These are phyloP conservation scores for Cairneyella variabilis DNA, from an alignment of 495 filamentous ascomycete genomes.

Conservation along the genomic window DNA sequence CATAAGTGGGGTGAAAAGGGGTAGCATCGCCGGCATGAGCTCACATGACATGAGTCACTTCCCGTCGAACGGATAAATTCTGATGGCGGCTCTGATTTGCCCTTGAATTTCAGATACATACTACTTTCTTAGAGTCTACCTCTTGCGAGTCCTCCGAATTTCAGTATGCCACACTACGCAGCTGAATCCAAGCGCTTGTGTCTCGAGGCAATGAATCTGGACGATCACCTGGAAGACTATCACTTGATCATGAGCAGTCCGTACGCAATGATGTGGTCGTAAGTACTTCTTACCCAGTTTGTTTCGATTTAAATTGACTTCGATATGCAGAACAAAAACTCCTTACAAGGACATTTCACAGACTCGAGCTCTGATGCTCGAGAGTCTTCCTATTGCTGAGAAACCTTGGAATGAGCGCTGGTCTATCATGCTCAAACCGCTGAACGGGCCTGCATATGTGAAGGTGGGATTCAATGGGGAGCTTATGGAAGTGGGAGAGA, in stretches of 20 bases:
- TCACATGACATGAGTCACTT: no score
- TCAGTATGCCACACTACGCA: neutral
- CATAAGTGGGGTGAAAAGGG: no score
- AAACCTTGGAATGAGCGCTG: conserved; percentile 12
- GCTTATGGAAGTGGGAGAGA: neutral
- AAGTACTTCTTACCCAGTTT: neutral
- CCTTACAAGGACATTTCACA: neutral
- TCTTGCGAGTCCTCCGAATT: no score
- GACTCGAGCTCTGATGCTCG: neutral
- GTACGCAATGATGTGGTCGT: neutral
- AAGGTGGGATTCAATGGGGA: neutral
- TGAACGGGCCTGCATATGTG: no score
- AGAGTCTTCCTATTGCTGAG: neutral
- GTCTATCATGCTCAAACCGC: neutral
- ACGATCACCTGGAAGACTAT: conserved; percentile 14
- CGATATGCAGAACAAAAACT: neutral
- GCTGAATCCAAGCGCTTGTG: conserved; percentile 14
- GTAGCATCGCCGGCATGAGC: no score
- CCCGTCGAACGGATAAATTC: no score
- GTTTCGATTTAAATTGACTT: neutral
- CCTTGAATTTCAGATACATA: no score
- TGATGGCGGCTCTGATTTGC: no score
- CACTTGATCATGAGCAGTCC: conserved; percentile 1
- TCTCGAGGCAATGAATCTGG: conserved; percentile 9
- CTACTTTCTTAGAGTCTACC: no score